Evolutionary conservation across 2,329 filamentous ascomycete genomes (phyloP), one percentile per base, ranked within the genome.

Genomic region (Botrytis fragariae): DNA sequence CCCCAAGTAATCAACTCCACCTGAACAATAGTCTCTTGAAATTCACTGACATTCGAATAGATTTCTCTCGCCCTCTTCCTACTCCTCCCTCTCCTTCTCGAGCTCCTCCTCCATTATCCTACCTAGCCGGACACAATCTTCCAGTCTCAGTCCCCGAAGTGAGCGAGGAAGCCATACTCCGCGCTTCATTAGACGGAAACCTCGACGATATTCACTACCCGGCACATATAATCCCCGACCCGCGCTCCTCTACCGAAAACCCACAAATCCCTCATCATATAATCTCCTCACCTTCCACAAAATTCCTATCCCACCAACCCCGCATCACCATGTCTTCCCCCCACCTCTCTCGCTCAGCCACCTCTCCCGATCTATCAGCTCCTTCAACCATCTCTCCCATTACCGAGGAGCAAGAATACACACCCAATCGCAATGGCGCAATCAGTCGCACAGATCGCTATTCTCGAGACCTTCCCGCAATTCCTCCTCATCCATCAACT

Each of bases 361-460:
- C 63, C 29, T 48, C 42, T 18, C 63, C 63, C 20, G 29, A 48
- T 65, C 42, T 65, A 8, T 3, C 6, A 57, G 4, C 35, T 25
- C 5, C 37, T 4, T 3, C 35, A 8, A 12, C 18, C 14, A n/a
- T 29, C 29, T 3, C 10, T 6, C 1, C n/a, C 5, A 69, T 42
- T 12, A 0, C 8, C 18, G 4, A 39, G 7, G 0, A 1, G 2
- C 35, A n/a, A 29, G 10, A 69, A 59, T 6, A 32, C 4, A 1
- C n/a, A 32, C 3, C n/a, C 2, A 42, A 42, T 7, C 37, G 65
- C 29, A n/a, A 69, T 22, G 65, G 65, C 18, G 65, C 65, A 18
- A 57, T 69, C n/a, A 69, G 65, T 8, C 65, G 48, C 35, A 3
- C 29, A 32, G 65, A 69, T 44, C 65, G 48, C 2, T 69, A 69